Base-by-base conservation (phyloP, 768 basidiomycete species). In the Thelephora aurantiotincta region DNA sequence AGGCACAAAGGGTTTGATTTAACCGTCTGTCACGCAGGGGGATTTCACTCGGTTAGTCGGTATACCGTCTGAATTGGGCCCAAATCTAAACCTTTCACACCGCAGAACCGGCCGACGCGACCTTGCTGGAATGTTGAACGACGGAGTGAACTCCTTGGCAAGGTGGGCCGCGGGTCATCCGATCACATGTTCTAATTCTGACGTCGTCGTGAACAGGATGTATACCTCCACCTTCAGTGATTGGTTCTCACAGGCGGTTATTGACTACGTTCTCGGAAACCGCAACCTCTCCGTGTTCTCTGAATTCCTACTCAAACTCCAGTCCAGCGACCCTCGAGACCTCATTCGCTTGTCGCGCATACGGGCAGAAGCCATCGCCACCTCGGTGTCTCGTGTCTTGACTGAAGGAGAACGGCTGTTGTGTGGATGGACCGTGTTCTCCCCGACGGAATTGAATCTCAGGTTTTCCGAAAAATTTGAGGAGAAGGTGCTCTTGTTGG, bases 201-300 rank as follows among this genome's bases (percentile, higher is more conserved):
- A 30, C 3, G 19, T 13, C 11, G 14, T 30, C 18, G 38, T 43
- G 35, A n/a, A 19, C 33, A 83, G 87, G 55, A 82, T 90, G 80
- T 90, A 82, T 64, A 83, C 84, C 9, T 82, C 88, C 16, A 84
- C 87, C 1, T 90, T 90, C 58, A 80, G 83, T 54, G 96, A 99
- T 64, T 99, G 91, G 84, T 99, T 97, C 64, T 81, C 76, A 49
- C 96, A 99, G 66, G 91, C 93, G 0, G 90, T 94, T 41, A 92
- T 98, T 55, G 87, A 91, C 62, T 93, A 80, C 57, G 78, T 85
- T 70, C 78, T 93, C 45, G 93, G 91, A 22, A 79, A 91, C 61
- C 82, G 93, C 47, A 88, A 83, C 1, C 60, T 81, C 7, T 73
- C 81, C 36, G 90, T 97, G 3, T 98, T 99, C 63, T 83, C 89